These are phyloP conservation scores for Eucalyptus sp. DNA, from an alignment of 345 rosid species.

Conservation along the genomic window DNA sequence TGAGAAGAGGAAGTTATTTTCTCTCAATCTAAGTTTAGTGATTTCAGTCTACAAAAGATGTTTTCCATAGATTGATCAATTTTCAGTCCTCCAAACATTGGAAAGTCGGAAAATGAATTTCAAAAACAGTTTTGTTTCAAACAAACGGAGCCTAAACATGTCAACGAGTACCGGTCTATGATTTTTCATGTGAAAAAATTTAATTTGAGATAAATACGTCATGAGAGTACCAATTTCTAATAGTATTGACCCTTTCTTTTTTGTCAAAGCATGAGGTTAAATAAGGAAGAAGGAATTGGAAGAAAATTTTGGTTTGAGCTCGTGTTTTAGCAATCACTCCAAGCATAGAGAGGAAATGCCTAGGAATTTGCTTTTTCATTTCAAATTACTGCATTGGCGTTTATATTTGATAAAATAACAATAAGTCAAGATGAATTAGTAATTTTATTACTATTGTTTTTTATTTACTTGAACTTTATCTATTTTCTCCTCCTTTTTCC, in stretches of 20 bases:
- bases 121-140: too few relatives aligned
- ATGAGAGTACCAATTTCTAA: too few relatives aligned
- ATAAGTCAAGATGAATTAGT: neutral
- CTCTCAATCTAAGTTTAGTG: neutral
- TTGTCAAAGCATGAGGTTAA: neutral
- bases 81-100: too few relatives aligned
- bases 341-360: neutral
- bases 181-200: too few relatives aligned
- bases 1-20: neutral
- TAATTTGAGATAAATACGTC: too few relatives aligned
- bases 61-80: too few relatives aligned
- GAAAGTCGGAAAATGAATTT: too few relatives aligned
- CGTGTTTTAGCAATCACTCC: neutral
- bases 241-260: neutral
- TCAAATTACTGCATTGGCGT: neutral
- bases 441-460: neutral
- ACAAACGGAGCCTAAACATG: too few relatives aligned
- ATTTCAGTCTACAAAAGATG: too few relatives aligned
- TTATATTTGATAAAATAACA: neutral
- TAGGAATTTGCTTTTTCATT: neutral
- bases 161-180: rapidly evolving
- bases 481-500: neutral
- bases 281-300: neutral
- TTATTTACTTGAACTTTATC: neutral
- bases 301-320: neutral